Evolutionary conservation across 2,329 filamentous ascomycete species (phyloP), one percentile per base, ranked within the genome.

Genomic region (Colletotrichum incanum): DNA sequence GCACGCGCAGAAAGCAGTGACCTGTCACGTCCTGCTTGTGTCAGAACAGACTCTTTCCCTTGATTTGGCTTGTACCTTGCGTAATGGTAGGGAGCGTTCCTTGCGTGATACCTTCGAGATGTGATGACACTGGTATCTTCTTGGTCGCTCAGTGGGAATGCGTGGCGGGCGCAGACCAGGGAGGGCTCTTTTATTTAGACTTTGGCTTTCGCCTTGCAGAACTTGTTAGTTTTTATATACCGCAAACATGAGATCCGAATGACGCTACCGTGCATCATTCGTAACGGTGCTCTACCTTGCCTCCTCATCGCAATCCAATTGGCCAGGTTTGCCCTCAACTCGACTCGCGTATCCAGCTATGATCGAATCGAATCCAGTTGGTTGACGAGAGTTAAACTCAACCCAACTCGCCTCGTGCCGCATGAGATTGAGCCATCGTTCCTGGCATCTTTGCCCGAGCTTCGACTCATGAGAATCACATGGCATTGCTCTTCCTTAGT

Each of bases 331-430:
- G 14, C 52, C 37, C 6, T 20, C 39, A 14, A 26, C 50, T 37
- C 26, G 62, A 65, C 37, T 65, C 62, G 39, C 26, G 45, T 43
- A 50, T 14, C 39, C 20, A 28, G 49, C 18, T 52, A 28, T 37
- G 61, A 60, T 52, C 18, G 58, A 16, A 52, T 31, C 49, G 6
- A n/a, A 31, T 54, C 37, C 43, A 37, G 31, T 39, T n/a, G 55
- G 34, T n/a, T 58, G n/a, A 43, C 54, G 20, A 37, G 61, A 59
- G 52, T 65, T 54, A 37, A 56, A 67, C 41, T 69, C 58, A 68
- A 68, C 69, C 34, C 37, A 72, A 64, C 28, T 69, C 52, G 65
- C 59, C 52, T 72, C 65, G 58, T 69, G 52, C 62, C 59, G 45
- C 52, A 55, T 49, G 45, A 47, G 64, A 71, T 50, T 37, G 34